These are phyloP conservation scores for Vitis riparia DNA, from an alignment of 164 flowering plant species.

Conservation along the genomic window DNA sequence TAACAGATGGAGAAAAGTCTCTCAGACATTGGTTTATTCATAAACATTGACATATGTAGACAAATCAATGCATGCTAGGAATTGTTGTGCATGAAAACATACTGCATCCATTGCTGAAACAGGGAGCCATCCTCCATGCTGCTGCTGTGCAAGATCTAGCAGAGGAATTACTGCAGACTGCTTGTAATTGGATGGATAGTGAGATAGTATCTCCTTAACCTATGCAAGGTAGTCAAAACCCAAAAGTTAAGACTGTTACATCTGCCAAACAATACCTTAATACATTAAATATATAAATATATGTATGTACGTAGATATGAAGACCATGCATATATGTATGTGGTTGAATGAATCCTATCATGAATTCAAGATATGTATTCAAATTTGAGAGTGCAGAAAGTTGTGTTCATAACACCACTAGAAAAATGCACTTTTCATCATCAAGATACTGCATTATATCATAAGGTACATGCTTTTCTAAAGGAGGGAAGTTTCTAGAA, in stretches of 20 bases:
- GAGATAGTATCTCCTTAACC: conserved; percentile 89
- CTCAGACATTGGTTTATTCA: too few relatives aligned
- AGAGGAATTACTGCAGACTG: conserved; percentile 97
- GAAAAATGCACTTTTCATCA: too few relatives aligned
- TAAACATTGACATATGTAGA: too few relatives aligned
- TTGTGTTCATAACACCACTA: too few relatives aligned
- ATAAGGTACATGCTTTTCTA: too few relatives aligned
- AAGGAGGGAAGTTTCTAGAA: too few relatives aligned
- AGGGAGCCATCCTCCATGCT: conserved; percentile 98
- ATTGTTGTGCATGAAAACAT: conserved; percentile 27
- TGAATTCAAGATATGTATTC: not conserved
- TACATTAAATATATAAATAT: not conserved
- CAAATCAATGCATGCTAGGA: too few relatives aligned
- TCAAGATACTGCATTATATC: too few relatives aligned
- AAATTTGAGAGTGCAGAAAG: not conserved
- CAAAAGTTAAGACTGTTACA: not conserved
- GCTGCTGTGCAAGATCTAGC: conserved; percentile 99
- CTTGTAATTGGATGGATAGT: conserved; percentile 98
- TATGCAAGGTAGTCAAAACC: conserved; percentile 14
- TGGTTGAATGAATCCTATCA: not conserved
- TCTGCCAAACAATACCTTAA: not conserved
- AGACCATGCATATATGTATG: not conserved
- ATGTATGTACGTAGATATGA: not conserved
- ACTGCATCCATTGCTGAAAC: conserved; percentile 99
- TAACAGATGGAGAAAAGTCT: too few relatives aligned